Evolutionary conservation across 2,329 filamentous ascomycete species (phyloP).

Genomic region (Dactylella cylindrospora): DNA sequence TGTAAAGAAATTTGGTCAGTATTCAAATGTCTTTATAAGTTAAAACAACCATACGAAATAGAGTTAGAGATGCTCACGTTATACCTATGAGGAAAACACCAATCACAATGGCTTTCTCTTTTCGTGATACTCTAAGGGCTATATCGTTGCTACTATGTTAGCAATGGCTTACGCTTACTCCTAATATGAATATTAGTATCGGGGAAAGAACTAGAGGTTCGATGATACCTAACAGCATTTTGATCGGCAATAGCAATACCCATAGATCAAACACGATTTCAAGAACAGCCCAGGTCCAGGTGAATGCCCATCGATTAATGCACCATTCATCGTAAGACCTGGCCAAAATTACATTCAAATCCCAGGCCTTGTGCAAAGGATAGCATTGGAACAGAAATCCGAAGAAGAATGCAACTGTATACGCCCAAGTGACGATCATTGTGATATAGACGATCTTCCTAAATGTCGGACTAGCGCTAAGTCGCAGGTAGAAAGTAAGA

Average conservation of each 20-base stretch:
- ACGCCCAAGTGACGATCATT: conserved; percentile 7
- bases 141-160: not conserved
- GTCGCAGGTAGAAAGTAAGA: conserved; percentile 23
- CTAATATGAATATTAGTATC: too few relatives aligned
- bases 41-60: too few relatives aligned
- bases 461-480: conserved; percentile 19
- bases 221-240: conserved; percentile 35
- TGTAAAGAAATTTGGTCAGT: too few relatives aligned
- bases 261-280: conserved; percentile 22
- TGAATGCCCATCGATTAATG: conserved; percentile 14
- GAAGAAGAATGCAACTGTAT: conserved; percentile 3
- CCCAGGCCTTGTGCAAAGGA: conserved; percentile 13
- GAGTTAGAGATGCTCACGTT: conserved; percentile 1
- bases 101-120: conserved; percentile 16
- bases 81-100: conserved; percentile 15
- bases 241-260: conserved; percentile 19
- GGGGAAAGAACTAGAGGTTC: too few relatives aligned
- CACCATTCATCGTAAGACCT: conserved; percentile 15
- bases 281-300: conserved; percentile 20
- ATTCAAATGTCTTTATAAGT: too few relatives aligned
- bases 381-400: conserved; percentile 13
- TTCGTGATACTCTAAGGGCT: conserved; percentile 16
- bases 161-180: too few relatives aligned
- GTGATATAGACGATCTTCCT: conserved; percentile 11
- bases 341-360: conserved; percentile 7